Base-by-base conservation (phyloP, 1,284 basidiomycete genomes). In the Vanrija humicola region DNA sequence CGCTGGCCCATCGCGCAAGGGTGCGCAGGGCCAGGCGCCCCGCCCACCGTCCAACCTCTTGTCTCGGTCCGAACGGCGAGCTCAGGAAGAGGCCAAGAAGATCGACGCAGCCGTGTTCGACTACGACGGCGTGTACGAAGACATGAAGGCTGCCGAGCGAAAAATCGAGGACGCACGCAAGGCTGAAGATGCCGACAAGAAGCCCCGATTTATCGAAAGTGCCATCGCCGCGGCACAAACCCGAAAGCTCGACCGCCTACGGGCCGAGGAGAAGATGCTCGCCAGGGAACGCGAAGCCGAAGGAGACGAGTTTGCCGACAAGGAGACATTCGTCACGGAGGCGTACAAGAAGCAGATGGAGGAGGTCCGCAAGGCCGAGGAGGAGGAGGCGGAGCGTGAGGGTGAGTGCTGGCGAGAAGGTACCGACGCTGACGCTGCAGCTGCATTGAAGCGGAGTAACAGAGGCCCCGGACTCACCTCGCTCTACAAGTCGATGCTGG, bases 241-340 rank as follows among this genome's bases (percentile, higher is more conserved):
- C 42, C 84, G 96, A 34, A 86, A 87, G 67, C 79, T 96, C 43
- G 96, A 98, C 73, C 83, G 90, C 64, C 76, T 97, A n/a, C 82
- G 94, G 53, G 96, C 96, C 0, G 95, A 99, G 76, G 93, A 98
- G 77, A 98, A 98, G 80, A 90, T 94, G 87, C 88, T 98, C 66
- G 89, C 95, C 74, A 83, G 85, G 46, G 95, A 98, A 73, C 83
- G 96, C 19, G 90, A 94, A 72, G 79, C 83, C 23, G 96, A 99
- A 77, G 96, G 96, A 0, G 92, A 95, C 61, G 85, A 94, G 73
- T 99, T 92, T 74, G 83, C 82, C 46, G 95, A 91, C 78, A 98
- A 95, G 79, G 96, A 98, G 60, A 83, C 86, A 21, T 99, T 98
- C 68, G 94, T 98, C 44, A 99, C 96, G 1, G 90, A 93, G 68